Evolutionary conservation across 768 basidiomycete genomes (phyloP).

Genomic region (Boletellus sp.): DNA sequence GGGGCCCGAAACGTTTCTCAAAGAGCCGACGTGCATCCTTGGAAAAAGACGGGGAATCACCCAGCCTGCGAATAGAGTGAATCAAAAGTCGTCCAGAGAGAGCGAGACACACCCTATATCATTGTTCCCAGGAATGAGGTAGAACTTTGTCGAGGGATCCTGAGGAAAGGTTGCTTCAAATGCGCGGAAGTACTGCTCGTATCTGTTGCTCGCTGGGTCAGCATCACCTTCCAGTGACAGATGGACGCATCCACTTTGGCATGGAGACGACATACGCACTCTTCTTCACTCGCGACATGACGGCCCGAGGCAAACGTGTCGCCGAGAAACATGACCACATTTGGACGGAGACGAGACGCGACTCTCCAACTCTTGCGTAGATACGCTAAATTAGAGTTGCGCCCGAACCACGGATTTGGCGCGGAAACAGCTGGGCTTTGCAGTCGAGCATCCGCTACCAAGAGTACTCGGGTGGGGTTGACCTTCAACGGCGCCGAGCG

Average conservation of each 20-base stretch:
- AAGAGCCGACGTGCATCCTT: conserved; percentile 58
- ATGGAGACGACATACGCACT: conserved; percentile 48
- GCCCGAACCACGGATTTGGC: conserved; percentile 39
- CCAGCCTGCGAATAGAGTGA: conserved; percentile 42
- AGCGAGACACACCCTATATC: conserved; percentile 57
- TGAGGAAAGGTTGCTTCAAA: conserved; percentile 61
- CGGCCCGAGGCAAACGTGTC: conserved; percentile 72
- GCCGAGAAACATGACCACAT: conserved; percentile 71
- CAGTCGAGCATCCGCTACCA: conserved; percentile 70
- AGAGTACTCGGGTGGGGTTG: conserved; percentile 53
- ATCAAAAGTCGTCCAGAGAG: not conserved
- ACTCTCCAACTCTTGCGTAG: conserved; percentile 71
- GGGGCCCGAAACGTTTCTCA: conserved; percentile 58
- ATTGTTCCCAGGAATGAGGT: conserved; percentile 77
- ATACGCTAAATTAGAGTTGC: conserved; percentile 50
- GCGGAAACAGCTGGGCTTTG: conserved; percentile 34
- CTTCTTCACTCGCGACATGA: conserved; percentile 43
- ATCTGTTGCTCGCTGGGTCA: conserved; percentile 41
- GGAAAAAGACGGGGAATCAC: conserved; percentile 48
- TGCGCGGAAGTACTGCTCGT: conserved; percentile 51
- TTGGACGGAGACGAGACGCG: conserved; percentile 50
- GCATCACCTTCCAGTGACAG: not conserved
- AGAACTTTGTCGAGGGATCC: conserved; percentile 37
- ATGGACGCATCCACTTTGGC: not conserved
- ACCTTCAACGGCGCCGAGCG: conserved; percentile 1